Percentiles rank a stretch among this genome's conserved stretches.
phyloP scores from a whole-genome alignment of 2,329 filamentous ascomycete genomes.

The Ophiocordyceps sinensis region DNA sequence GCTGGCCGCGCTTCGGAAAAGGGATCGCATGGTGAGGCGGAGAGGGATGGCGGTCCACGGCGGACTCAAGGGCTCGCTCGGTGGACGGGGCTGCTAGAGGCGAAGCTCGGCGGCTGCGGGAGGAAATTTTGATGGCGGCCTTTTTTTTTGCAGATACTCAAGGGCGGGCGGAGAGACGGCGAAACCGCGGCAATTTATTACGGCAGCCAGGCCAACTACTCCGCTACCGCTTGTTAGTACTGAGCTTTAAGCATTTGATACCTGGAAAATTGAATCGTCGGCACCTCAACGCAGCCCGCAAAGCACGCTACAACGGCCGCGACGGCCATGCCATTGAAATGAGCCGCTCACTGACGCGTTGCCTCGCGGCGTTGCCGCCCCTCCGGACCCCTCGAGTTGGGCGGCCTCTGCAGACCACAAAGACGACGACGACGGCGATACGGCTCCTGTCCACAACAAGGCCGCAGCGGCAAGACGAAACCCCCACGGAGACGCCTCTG shows the following conservation, averaged over 20 bases:
- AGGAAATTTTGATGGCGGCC: conserved; percentile 20
- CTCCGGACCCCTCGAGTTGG: conserved; percentile 12
- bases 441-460: conserved; percentile 11
- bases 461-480: conserved; percentile 11
- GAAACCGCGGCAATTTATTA: conserved; percentile 15
- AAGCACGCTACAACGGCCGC: conserved; percentile 1
- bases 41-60: conserved; percentile 11
- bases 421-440: conserved; percentile 16
- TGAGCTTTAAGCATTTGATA: background rate
- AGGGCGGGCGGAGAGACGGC: conserved; percentile 19
- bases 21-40: conserved; percentile 28
- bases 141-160: conserved; percentile 10
- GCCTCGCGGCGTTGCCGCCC: conserved; percentile 26
- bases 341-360: conserved; percentile 27
- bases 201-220: no score
- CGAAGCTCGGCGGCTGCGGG: conserved; percentile 13
- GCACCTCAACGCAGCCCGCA: background rate
- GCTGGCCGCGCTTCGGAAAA: conserved; percentile 27
- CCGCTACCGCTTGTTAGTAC: background rate
- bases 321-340: conserved; percentile 21
- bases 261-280: background rate
- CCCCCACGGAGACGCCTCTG: no score
- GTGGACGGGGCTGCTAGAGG: conserved; percentile 8
- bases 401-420: conserved; percentile 14
- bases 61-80: background rate